Percentiles rank a stretch among this genome's conserved stretches.
Conservation (phyloP, 805 yeast genomes). For the Ogataea corticis region DNA sequence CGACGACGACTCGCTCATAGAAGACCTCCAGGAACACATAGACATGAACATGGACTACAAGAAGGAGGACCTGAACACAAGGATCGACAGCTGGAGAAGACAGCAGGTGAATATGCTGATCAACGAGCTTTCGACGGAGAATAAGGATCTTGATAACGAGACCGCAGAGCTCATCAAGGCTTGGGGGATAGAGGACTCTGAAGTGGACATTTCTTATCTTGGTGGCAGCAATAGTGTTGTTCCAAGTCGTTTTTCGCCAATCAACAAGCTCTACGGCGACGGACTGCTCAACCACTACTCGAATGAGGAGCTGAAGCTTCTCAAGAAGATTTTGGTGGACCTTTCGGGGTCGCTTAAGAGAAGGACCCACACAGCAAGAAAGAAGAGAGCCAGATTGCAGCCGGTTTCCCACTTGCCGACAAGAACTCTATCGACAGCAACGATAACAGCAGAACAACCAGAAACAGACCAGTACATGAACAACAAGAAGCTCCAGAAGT, state of each 20-base stretch:
- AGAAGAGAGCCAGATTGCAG: no score
- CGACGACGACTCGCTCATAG: conserved; percentile 32
- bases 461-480: conserved; percentile 26
- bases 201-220: not conserved
- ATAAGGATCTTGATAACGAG: conserved; percentile 16
- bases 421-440: conserved; percentile 13
- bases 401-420: conserved; percentile 10
- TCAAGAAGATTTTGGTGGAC: conserved; percentile 21
- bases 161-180: conserved; percentile 30
- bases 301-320: conserved; percentile 21
- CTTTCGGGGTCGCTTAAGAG: conserved; percentile 23
- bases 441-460: conserved; percentile 12
- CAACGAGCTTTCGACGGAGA: conserved; percentile 18
- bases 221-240: conserved; percentile 3
- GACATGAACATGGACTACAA: conserved; percentile 14
- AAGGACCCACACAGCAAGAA: not conserved
- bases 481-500: conserved; percentile 32
- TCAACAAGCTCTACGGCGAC: conserved; percentile 24
- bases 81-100: conserved; percentile 35
- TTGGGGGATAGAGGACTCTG: conserved; percentile 35
- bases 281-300: conserved; percentile 22
- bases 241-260: conserved; percentile 3
- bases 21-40: conserved; percentile 28
- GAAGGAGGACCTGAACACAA: conserved; percentile 27
- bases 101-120: conserved; percentile 28